Percentiles rank a stretch among this genome's conserved stretches.
Evolutionary conservation across 179 eudicot genomes (phyloP).

Genomic region (Dionaea muscipula): DNA sequence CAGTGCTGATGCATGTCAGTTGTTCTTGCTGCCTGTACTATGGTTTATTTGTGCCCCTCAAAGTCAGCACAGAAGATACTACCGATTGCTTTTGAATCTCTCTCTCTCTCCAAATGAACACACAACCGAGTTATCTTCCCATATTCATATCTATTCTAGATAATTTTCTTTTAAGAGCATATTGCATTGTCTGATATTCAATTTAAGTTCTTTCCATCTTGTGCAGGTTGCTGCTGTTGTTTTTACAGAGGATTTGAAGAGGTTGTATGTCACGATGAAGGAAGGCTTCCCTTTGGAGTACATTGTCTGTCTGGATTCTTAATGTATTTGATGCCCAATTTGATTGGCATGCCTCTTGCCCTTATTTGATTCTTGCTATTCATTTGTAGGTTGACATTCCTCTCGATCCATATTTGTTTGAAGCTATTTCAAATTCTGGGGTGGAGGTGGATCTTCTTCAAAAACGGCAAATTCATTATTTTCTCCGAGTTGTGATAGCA

Average conservation of each 20-base stretch:
- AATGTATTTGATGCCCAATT: slow-evolving; percentile 1
- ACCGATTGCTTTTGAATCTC: no score
- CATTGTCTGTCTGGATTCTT: slow-evolving; percentile 36
- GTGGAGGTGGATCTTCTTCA: slow-evolving; percentile 95
- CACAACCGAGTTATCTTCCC: no score
- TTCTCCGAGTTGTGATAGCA: slow-evolving; percentile 57
- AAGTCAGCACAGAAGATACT: no score
- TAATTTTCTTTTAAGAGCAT: no score
- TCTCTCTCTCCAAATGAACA: no score
- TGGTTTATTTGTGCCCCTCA: no score
- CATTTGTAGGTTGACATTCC: slow-evolving; percentile 77
- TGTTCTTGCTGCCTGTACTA: no score
- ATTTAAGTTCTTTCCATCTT: background rate
- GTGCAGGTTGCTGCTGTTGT: slow-evolving; percentile 87
- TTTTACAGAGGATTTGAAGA: slow-evolving; percentile 83
- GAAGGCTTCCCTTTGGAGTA: slow-evolving; percentile 94
- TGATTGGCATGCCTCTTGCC: slow-evolving; percentile 11
- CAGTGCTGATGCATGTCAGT: no score
- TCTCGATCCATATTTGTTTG: slow-evolving; percentile 87
- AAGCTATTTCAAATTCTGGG: slow-evolving; percentile 63
- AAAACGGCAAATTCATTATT: slow-evolving; percentile 66
- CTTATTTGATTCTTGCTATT: slow-evolving; percentile 8
- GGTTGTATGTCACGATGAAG: slow-evolving; percentile 77
- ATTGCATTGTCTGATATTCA: no score
- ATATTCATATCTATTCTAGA: no score